Evolutionary conservation across 306 rosid genomes (phyloP), one percentile per base, ranked within the genome.

Genomic region (Rubus parviflorus): DNA sequence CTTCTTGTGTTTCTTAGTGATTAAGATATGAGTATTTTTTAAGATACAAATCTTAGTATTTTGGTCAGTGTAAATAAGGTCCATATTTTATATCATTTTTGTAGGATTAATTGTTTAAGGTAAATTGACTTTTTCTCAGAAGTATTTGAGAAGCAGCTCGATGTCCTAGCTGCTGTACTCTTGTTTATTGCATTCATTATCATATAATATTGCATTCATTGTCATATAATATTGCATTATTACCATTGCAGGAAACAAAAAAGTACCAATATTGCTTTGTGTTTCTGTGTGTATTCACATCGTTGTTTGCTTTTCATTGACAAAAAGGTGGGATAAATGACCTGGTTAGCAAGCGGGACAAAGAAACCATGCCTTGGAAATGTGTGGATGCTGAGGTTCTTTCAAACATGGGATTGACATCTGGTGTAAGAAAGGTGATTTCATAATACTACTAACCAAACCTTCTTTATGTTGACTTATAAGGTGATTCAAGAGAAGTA

Each of bases 381-480:
- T 94, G 81, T 73, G 97, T 92, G 48, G 90, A 89, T 61, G 69
- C 83, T 51, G 41, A 86, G 72, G 86, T 25, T 45, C 91, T 94
- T 77, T 84, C 94, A 38, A 81, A 84, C 65, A 82, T 89, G 90
- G 98, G 98, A 72, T 83, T 94, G 84, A 94, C 97, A 6, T 84
- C 97, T 74, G 87, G 97, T 79, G 97, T 94, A 70, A 89, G 89
- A 84, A 94, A 94, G 97, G 98, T 92, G 84, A 73, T 11, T 17
- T 22, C 64, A 35, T 62, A 81, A 66, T 37, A 9, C 49, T 6
- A 9, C 62, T 25, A 11, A 10, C 6, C 41, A 17, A 42, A 70
- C 11, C 35, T 68, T 42, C 47, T 15, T 73, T 5, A 52, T 20
- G 43, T 37, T 60, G 6, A 47, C 23, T 68, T 22, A n/a, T 48